Conservation (phyloP, 176 grass and related monocot genomes). For the sorghum (Sorghum bicolor) region DNA sequence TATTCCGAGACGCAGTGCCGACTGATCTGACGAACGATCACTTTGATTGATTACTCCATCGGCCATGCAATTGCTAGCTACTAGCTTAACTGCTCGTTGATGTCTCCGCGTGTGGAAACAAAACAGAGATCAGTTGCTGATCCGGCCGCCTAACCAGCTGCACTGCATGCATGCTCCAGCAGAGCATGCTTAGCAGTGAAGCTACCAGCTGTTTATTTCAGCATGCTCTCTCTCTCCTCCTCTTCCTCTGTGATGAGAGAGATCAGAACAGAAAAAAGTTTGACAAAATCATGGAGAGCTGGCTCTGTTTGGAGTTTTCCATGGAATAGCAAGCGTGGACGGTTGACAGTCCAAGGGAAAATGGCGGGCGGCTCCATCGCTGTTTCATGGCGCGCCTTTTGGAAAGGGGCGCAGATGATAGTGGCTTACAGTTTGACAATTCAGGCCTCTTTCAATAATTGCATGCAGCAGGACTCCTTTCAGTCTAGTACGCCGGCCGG, state of each 20-base stretch:
- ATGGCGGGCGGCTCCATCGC: conserved; percentile 8
- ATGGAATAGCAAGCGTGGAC: conserved; percentile 25
- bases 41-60: not conserved
- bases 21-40: not conserved
- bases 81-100: not conserved
- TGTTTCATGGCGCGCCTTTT: conserved; percentile 14
- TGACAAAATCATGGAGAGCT: not conserved
- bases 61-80: not conserved
- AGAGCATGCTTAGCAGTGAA: not conserved
- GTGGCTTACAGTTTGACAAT: conserved; percentile 23
- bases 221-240: not conserved
- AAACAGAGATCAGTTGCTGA: not conserved
- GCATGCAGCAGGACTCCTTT: no score
- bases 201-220: not conserved
- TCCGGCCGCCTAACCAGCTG: not conserved
- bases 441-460: not conserved
- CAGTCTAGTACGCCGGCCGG: not conserved
- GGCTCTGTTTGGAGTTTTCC: conserved; percentile 33
- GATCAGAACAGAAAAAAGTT: not conserved
- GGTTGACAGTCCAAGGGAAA: not conserved
- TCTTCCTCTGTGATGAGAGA: no score
- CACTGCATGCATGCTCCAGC: not conserved
- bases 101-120: not conserved
- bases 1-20: not conserved
- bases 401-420: conserved; percentile 14